A percentile compares a stretch with the other conserved stretches of the same genome.
phyloP scores from a whole-genome alignment of 495 filamentous ascomycete genomes.

The Aspergillus asperescens region DNA sequence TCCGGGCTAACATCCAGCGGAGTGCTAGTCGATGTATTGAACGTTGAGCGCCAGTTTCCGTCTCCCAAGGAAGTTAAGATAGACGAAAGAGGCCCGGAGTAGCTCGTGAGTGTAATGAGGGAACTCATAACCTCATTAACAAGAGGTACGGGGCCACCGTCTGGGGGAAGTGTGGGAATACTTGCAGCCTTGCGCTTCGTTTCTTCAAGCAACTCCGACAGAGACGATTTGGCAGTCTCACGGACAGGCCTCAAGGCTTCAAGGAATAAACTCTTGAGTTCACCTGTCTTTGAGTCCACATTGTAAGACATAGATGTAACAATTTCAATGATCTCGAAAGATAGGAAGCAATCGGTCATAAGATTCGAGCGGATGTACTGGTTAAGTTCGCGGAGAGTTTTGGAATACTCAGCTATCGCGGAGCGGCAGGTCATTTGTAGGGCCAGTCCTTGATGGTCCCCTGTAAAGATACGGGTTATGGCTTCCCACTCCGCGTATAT shows the following conservation, averaged over 20 bases:
- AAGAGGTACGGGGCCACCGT: conserved; percentile 73
- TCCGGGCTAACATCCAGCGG: conserved; percentile 85
- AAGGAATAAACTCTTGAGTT: conserved; percentile 74
- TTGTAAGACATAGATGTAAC: conserved; percentile 74
- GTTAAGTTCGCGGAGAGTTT: conserved; percentile 85
- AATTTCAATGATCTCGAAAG: conserved; percentile 93
- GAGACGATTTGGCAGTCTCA: conserved; percentile 83
- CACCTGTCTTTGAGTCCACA: conserved; percentile 75
- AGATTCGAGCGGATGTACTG: conserved; percentile 80
- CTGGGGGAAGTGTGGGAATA: conserved; percentile 63
- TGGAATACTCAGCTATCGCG: conserved; percentile 72
- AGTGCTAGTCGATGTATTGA: conserved; percentile 58
- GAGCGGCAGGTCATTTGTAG: conserved; percentile 70
- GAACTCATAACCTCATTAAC: conserved; percentile 82
- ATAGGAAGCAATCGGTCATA: conserved; percentile 89
- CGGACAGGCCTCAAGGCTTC: conserved; percentile 84
- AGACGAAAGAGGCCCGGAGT: conserved; percentile 78
- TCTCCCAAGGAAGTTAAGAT: conserved; percentile 90
- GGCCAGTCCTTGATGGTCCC: conserved; percentile 74
- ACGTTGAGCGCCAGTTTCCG: conserved; percentile 70
- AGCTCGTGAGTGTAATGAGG: conserved; percentile 78
- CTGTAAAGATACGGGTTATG: conserved; percentile 74
- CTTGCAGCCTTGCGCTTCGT: conserved; percentile 61
- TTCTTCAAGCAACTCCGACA: conserved; percentile 81
- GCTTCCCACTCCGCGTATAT: conserved; percentile 85